Percentiles rank a stretch among this genome's conserved stretches.
Conservation (phyloP, 192 early-diverging fungal genomes). For the Coemansia javaensis region DNA sequence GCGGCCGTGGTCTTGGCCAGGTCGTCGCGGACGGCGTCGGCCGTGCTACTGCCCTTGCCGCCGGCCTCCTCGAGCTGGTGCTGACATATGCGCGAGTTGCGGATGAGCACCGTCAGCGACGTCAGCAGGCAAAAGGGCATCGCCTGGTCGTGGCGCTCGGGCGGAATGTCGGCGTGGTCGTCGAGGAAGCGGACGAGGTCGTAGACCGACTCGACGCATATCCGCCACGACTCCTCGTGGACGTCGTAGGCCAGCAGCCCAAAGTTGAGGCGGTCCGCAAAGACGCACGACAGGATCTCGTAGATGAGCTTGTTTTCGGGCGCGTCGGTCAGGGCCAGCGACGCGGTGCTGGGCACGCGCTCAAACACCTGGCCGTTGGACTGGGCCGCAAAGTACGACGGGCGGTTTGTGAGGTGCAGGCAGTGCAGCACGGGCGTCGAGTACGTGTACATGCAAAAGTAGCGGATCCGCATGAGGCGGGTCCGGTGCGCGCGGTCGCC, state of each 20-base stretch:
- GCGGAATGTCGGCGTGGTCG: conserved; percentile 24
- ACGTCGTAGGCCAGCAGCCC: conserved; percentile 36
- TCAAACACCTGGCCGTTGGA: conserved; percentile 4
- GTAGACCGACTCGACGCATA: conserved; percentile 24
- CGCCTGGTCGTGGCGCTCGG: conserved; percentile 34
- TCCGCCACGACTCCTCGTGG: conserved; percentile 28
- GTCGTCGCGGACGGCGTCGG: conserved; percentile 1
- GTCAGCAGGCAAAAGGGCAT: conserved; percentile 33
- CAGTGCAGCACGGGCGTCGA: conserved; percentile 10
- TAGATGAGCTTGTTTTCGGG: conserved; percentile 24
- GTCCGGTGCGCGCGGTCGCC: conserved; percentile 22
- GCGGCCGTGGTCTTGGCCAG: conserved; percentile 2
- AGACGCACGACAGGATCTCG: conserved; percentile 22
- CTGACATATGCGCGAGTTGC: conserved; percentile 18
- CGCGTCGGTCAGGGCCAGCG: neutral
- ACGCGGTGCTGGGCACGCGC: neutral
- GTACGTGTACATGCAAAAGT: conserved; percentile 34
- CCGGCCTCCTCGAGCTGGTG: conserved; percentile 9
- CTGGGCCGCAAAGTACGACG: conserved; percentile 22
- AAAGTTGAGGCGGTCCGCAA: conserved; percentile 20
- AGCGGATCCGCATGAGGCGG: conserved; percentile 23
- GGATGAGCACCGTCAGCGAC: conserved; percentile 27
- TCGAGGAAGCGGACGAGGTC: conserved; percentile 18
- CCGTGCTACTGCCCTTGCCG: neutral
- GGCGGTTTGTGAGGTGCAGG: conserved; percentile 35